Evolutionary conservation across 164 flowering plant species (phyloP).

Genomic region (Chimonanthus praecox): DNA sequence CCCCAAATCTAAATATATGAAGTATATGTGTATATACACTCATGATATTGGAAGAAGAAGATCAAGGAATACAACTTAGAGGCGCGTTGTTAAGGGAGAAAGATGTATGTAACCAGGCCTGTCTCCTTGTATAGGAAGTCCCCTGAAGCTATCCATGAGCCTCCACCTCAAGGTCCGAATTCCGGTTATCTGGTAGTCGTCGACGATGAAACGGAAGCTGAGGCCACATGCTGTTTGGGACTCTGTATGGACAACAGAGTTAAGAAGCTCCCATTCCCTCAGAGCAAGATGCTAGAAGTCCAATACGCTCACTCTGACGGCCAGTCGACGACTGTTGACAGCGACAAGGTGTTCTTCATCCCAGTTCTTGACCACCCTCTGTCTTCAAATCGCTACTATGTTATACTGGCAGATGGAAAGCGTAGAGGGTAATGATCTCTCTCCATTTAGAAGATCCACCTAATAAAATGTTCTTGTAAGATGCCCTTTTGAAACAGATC

Average conservation of each 20-base stretch:
- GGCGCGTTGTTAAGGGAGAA: not conserved
- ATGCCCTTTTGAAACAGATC: no score
- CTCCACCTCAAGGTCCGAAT: constrained; percentile 35
- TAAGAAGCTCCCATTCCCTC: constrained; percentile 36
- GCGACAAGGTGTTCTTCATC: constrained; percentile 27
- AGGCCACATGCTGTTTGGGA: constrained; percentile 26
- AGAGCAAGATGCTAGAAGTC: constrained; percentile 27
- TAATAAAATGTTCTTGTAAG: no score
- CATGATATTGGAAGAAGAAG: not conserved
- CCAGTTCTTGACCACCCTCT: constrained; percentile 53
- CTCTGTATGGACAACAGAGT: constrained; percentile 17
- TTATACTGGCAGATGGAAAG: constrained; percentile 32
- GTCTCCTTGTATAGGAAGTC: constrained; percentile 29
- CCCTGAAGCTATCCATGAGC: not conserved
- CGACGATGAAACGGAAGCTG: constrained; percentile 27
- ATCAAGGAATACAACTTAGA: not conserved
- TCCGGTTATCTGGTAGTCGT: constrained; percentile 29
- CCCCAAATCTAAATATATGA: no score
- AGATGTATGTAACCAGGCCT: constrained; percentile 44
- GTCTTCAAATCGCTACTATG: constrained; percentile 54
- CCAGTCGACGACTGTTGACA: not conserved
- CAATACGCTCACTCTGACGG: not conserved
- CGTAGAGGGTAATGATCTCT: constrained; percentile 37
- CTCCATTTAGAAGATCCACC: no score
- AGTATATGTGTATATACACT: no score